phyloP scores from a whole-genome alignment of 1,284 basidiomycete genomes.

The Singerocomus inundabilis region DNA sequence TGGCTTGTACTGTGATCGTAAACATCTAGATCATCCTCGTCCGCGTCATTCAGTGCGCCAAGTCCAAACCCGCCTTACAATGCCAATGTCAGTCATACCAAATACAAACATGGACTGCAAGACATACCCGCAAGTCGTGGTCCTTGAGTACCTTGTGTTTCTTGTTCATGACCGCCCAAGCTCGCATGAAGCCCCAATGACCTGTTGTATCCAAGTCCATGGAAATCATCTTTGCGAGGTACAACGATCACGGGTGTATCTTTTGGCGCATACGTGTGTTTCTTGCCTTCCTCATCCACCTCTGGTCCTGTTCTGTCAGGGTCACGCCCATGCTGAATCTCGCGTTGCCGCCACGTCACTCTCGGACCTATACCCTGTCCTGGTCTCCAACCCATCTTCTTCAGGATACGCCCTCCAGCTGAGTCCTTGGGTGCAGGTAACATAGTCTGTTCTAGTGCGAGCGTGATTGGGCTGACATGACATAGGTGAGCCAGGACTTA shows the following conservation, averaged over 20 bases:
- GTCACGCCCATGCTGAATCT: constrained; percentile 61
- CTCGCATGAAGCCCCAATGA: constrained; percentile 65
- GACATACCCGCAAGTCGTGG: constrained; percentile 60
- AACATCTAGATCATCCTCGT: constrained; percentile 87
- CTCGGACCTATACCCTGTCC: constrained; percentile 94
- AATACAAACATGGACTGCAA: background rate
- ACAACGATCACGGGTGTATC: constrained; percentile 70
- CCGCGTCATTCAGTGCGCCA: constrained; percentile 83
- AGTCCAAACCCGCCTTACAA: constrained; percentile 75
- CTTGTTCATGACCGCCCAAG: constrained; percentile 36
- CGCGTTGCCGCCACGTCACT: constrained; percentile 75
- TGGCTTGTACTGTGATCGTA: constrained; percentile 54
- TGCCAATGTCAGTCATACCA: constrained; percentile 1
- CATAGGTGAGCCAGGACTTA: background rate
- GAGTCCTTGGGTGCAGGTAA: constrained; percentile 67
- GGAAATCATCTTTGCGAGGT: constrained; percentile 68
- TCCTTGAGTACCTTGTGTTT: constrained; percentile 35
- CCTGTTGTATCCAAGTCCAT: constrained; percentile 78
- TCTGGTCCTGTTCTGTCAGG: constrained; percentile 45
- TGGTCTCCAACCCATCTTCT: constrained; percentile 93
- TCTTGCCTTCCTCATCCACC: constrained; percentile 75
- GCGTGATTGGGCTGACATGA: constrained; percentile 53
- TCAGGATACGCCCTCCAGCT: constrained; percentile 77
- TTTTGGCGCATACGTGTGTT: constrained; percentile 83
- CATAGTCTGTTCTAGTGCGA: constrained; percentile 58